Percentiles rank a stretch among this genome's conserved stretches.
Evolutionary conservation across 1,139 yeast genomes (phyloP).

Genomic region (Candida smagusa): DNA sequence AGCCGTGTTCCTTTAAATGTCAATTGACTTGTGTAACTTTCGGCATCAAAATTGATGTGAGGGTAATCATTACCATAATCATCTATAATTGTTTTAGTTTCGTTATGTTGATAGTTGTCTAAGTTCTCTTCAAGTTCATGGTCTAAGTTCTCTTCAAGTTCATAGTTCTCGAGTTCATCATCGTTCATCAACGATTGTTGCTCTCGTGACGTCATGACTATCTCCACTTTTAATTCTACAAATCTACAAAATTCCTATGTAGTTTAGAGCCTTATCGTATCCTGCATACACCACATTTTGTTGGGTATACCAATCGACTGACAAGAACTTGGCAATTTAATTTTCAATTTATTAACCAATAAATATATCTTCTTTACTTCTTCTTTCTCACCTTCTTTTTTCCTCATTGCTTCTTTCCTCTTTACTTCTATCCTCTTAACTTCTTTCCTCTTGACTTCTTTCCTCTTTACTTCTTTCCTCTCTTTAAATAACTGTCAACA

Average conservation of each 20-base stretch:
- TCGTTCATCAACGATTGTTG: not conserved
- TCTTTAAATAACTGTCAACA: constrained; percentile 57
- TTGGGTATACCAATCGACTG: too few relatives aligned
- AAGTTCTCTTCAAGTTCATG: constrained; percentile 1
- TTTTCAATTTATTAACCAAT: too few relatives aligned
- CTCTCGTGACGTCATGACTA: constrained; percentile 4
- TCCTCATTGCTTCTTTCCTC: not conserved
- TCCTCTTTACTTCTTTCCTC: constrained; percentile 3
- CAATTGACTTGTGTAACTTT: constrained; percentile 30
- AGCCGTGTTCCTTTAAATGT: constrained; percentile 41
- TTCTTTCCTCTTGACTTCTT: not conserved
- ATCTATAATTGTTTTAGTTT: constrained; percentile 17
- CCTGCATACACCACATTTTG: too few relatives aligned
- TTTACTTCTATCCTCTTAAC: not conserved
- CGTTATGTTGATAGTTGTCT: too few relatives aligned
- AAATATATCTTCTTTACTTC: not conserved
- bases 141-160: not conserved
- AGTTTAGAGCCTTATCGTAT: too few relatives aligned
- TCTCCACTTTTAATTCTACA: not conserved
- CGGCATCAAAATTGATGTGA: constrained; percentile 38
- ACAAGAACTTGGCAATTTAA: too few relatives aligned
- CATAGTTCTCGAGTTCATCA: too few relatives aligned
- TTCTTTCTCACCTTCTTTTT: too few relatives aligned
- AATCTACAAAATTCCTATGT: too few relatives aligned
- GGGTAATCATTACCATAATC: constrained; percentile 36